Evolutionary conservation across 148 eudicot genomes (phyloP).

Genomic region (Rhododendron griersonianum): DNA sequence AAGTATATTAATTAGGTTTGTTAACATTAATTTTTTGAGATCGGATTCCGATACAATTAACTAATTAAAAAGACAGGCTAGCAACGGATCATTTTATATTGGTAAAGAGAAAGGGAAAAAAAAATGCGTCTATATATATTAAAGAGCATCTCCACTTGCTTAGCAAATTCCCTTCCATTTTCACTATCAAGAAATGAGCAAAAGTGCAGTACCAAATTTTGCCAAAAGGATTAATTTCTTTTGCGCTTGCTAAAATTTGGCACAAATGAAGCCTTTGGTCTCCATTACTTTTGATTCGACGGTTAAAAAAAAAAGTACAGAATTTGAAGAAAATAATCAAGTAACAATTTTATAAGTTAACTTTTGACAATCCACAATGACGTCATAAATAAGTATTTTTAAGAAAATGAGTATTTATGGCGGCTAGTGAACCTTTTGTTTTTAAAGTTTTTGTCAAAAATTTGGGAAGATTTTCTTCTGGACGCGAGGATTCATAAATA

Average conservation of each 20-base stretch:
- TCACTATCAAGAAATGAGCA: background rate
- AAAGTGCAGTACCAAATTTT: background rate
- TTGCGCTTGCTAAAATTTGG: background rate
- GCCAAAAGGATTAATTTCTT: background rate
- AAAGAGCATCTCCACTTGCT: background rate
- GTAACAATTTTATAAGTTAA: background rate
- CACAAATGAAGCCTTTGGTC: background rate
- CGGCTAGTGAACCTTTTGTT: too few species aligned
- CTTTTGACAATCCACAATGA: too few species aligned
- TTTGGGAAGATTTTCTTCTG: background rate
- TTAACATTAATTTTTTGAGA: too few species aligned
- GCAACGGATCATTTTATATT: background rate
- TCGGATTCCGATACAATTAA: background rate
- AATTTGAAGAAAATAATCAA: background rate
- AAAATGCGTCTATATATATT: too few species aligned
- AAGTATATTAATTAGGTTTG: background rate
- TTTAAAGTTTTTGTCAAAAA: too few species aligned
- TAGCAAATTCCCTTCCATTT: background rate
- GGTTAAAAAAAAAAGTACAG: background rate
- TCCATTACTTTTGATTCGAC: background rate
- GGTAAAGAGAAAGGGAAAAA: too few species aligned
- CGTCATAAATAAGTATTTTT: too few species aligned
- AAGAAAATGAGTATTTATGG: too few species aligned
- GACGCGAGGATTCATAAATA: too few species aligned
- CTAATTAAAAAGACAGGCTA: background rate